Conservation (phyloP, 345 rosid genomes). For the Excoecaria cochinchinensis region DNA sequence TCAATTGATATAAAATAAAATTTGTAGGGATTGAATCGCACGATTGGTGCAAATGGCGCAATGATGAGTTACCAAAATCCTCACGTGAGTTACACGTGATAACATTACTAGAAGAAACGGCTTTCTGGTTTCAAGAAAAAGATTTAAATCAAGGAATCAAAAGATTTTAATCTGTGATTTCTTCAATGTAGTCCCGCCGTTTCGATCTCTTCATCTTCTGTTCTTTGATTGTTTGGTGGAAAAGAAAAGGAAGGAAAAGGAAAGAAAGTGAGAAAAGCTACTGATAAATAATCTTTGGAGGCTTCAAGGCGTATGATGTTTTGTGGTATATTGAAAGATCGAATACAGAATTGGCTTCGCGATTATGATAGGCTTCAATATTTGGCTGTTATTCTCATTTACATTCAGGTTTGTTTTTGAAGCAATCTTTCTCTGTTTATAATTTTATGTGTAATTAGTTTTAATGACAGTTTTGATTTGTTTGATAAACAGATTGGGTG, state of each 20-base stretch:
- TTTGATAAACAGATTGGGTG: slow-evolving; percentile 53
- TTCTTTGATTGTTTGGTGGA: not conserved
- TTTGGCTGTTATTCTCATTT: slow-evolving; percentile 67
- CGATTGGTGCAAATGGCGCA: no score
- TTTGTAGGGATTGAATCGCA: no score
- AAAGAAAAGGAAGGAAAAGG: not conserved
- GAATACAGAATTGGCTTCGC: slow-evolving; percentile 54
- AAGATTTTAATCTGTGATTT: not conserved
- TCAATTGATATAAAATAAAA: no score
- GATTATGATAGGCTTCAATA: slow-evolving; percentile 72
- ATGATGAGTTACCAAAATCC: no score
- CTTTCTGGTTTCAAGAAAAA: no score
- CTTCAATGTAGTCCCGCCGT: slow-evolving; percentile 11
- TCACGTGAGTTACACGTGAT: no score
- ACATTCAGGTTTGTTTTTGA: slow-evolving; percentile 55
- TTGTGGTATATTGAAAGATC: slow-evolving; percentile 43
- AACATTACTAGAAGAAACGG: no score
- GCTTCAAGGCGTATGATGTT: slow-evolving; percentile 17
- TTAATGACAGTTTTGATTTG: slow-evolving; percentile 12
- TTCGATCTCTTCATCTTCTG: not conserved
- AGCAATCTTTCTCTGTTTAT: not conserved
- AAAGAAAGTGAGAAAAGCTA: not conserved
- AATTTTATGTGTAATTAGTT: not conserved
- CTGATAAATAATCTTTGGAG: not conserved
- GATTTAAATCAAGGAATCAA: no score